Conservation (phyloP, 2,329 filamentous ascomycete genomes). For the Penicillium frequentans region DNA sequence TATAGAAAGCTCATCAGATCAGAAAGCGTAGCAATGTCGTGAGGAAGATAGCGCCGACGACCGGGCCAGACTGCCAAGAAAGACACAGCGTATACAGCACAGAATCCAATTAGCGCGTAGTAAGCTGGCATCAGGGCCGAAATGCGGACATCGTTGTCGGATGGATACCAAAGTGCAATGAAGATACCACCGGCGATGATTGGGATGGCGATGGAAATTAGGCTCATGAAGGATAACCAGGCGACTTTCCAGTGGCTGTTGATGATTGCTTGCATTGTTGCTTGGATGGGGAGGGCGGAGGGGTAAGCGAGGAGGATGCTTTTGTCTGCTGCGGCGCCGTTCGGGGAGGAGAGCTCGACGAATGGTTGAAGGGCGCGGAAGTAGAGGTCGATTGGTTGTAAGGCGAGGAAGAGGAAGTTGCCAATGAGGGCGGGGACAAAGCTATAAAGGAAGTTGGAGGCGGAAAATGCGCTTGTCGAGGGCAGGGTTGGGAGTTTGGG, state of each 20-base stretch:
- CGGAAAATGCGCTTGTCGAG: conserved; percentile 67
- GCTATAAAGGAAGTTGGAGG: conserved; percentile 83
- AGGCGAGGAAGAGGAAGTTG: conserved; percentile 58
- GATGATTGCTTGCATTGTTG: conserved; percentile 53
- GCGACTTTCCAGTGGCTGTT: conserved; percentile 61
- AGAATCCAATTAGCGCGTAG: conserved; percentile 69
- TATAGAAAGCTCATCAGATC: conserved; percentile 77
- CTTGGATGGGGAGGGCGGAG: conserved; percentile 53
- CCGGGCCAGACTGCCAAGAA: conserved; percentile 63
- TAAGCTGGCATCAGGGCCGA: conserved; percentile 72
- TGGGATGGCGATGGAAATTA: conserved; percentile 55
- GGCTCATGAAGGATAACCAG: conserved; percentile 55
- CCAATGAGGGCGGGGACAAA: conserved; percentile 62
- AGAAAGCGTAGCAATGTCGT: conserved; percentile 69
- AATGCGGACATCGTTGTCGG: conserved; percentile 54
- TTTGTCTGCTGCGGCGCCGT: conserved; percentile 55
- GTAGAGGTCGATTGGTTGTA: conserved; percentile 61
- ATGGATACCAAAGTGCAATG: conserved; percentile 59
- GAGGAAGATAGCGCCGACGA: conserved; percentile 66
- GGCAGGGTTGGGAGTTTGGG: conserved; percentile 66
- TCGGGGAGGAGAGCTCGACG: conserved; percentile 51
- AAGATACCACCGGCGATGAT: conserved; percentile 63
- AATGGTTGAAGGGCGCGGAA: conserved; percentile 61
- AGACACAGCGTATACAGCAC: conserved; percentile 67
- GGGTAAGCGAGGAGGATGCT: conserved; percentile 60